A percentile compares a stretch with the other conserved stretches of the same genome.
Conservation (phyloP, 169 alveolate species). For the Theileria equi region DNA sequence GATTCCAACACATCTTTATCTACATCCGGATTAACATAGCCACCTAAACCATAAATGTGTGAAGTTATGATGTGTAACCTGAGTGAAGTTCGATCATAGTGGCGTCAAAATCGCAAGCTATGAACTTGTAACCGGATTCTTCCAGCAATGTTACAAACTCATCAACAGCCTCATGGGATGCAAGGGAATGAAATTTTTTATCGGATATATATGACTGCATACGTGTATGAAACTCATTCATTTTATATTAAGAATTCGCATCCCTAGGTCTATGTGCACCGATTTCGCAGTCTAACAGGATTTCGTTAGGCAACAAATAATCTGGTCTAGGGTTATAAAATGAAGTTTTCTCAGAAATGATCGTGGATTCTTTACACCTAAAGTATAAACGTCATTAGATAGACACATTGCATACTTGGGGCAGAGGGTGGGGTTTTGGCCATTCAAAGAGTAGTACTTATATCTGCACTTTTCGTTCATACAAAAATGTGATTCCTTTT, state of each 20-base stretch:
- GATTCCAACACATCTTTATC: slow-evolving; percentile 43
- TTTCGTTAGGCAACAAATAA: slow-evolving; percentile 35
- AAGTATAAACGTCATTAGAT: background rate
- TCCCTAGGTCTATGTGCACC: slow-evolving; percentile 21
- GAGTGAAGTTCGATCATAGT: slow-evolving; percentile 60
- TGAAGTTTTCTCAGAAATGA: slow-evolving; percentile 18
- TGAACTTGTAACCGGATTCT: slow-evolving; percentile 42
- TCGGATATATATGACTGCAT: slow-evolving; percentile 37
- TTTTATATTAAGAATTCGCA: slow-evolving; percentile 10
- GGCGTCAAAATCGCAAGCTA: slow-evolving; percentile 61
- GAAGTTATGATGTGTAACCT: slow-evolving; percentile 15
- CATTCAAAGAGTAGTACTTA: slow-evolving; percentile 32
- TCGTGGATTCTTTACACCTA: slow-evolving; percentile 32
- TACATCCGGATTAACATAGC: slow-evolving; percentile 28
- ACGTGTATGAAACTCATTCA: slow-evolving; percentile 33
- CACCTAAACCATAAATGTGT: slow-evolving; percentile 26
- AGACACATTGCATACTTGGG: slow-evolving; percentile 14
- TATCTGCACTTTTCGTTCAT: slow-evolving; percentile 10
- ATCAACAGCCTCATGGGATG: slow-evolving; percentile 44
- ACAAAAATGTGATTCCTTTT: slow-evolving; percentile 36
- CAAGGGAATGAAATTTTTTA: slow-evolving; percentile 14
- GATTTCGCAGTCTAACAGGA: slow-evolving; percentile 8
- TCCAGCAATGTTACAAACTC: slow-evolving; percentile 50
- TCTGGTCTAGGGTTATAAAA: slow-evolving; percentile 34
- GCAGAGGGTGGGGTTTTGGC: slow-evolving; percentile 47